A percentile compares a stretch with the other conserved stretches of the same genome.
Evolutionary conservation across 495 filamentous ascomycete genomes (phyloP).

Genomic region (Amphirosellinia nigrospora): DNA sequence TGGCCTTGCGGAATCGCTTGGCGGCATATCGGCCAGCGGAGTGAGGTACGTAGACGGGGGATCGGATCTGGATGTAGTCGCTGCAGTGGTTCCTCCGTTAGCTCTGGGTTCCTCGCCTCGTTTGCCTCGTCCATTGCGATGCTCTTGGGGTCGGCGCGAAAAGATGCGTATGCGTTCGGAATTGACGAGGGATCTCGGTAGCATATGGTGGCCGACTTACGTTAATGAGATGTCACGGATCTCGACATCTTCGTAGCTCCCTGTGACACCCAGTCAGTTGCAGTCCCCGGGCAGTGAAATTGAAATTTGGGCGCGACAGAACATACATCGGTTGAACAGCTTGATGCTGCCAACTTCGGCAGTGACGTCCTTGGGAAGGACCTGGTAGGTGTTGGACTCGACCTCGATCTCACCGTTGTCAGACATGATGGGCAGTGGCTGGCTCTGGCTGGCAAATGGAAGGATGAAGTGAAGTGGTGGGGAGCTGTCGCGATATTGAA

Average conservation of each 20-base stretch:
- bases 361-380: constrained; percentile 94
- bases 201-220: constrained; percentile 64
- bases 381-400: constrained; percentile 73
- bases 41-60: constrained; percentile 97
- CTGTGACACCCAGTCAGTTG: constrained; percentile 44
- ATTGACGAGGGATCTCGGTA: constrained; percentile 8
- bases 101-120: constrained; percentile 36
- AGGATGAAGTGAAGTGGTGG: constrained; percentile 41
- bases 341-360: constrained; percentile 91
- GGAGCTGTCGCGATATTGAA: constrained; percentile 44
- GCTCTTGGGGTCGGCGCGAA: constrained; percentile 23
- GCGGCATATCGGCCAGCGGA: constrained; percentile 97
- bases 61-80: constrained; percentile 99
- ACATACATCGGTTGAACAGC: constrained; percentile 78
- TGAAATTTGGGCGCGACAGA: neutral
- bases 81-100: constrained; percentile 63
- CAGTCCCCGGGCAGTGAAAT: constrained; percentile 11
- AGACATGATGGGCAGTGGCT: constrained; percentile 74
- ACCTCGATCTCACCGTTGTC: constrained; percentile 95
- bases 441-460: constrained; percentile 27
- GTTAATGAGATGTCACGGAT: constrained; percentile 99
- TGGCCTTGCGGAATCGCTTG: constrained; percentile 99
- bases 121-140: constrained; percentile 17
- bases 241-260: constrained; percentile 98
- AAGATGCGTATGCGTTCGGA: constrained; percentile 16